A percentile compares a stretch with the other conserved stretches of the same genome.
phyloP scores from a whole-genome alignment of 2,329 filamentous ascomycete species.

The Trichoderma cornu-damae region DNA sequence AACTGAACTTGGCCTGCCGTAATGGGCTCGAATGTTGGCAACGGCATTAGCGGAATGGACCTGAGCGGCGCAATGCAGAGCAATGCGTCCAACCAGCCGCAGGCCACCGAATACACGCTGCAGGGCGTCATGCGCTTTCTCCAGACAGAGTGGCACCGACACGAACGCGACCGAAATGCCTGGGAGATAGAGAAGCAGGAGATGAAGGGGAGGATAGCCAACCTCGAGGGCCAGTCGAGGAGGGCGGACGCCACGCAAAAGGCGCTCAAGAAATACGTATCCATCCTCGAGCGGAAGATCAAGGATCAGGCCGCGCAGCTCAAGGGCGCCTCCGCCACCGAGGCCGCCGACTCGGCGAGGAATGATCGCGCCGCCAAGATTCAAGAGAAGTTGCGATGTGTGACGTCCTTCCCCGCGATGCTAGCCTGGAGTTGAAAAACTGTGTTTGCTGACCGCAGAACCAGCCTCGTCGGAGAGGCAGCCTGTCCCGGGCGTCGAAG shows the following conservation, averaged over 20 bases:
- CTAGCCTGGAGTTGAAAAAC: neutral
- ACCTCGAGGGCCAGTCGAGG: constrained; percentile 82
- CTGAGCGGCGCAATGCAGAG: constrained; percentile 42
- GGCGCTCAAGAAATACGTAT: constrained; percentile 82
- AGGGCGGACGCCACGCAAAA: constrained; percentile 85
- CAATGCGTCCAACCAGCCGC: constrained; percentile 47
- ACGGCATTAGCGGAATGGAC: constrained; percentile 45
- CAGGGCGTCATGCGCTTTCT: constrained; percentile 96
- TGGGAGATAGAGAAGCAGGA: constrained; percentile 99
- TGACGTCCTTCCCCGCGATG: constrained; percentile 18
- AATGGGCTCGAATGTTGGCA: constrained; percentile 42
- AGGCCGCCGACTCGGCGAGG: constrained; percentile 42
- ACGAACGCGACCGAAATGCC: constrained; percentile 93
- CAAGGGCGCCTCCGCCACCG: constrained; percentile 41
- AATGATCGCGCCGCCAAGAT: constrained; percentile 51
- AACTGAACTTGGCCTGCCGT: constrained; percentile 34
- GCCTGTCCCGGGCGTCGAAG: constrained; percentile 41
- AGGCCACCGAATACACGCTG: constrained; percentile 58
- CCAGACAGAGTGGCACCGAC: constrained; percentile 97
- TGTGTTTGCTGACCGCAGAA: constrained; percentile 21
- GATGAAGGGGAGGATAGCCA: constrained; percentile 96
- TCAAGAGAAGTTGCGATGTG: constrained; percentile 54
- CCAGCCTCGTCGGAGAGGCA: constrained; percentile 37
- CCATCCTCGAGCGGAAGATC: constrained; percentile 81
- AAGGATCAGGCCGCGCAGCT: constrained; percentile 74